These are phyloP conservation scores for Iris pallida DNA, from an alignment of 116 monocot species.

Conservation along the genomic window DNA sequence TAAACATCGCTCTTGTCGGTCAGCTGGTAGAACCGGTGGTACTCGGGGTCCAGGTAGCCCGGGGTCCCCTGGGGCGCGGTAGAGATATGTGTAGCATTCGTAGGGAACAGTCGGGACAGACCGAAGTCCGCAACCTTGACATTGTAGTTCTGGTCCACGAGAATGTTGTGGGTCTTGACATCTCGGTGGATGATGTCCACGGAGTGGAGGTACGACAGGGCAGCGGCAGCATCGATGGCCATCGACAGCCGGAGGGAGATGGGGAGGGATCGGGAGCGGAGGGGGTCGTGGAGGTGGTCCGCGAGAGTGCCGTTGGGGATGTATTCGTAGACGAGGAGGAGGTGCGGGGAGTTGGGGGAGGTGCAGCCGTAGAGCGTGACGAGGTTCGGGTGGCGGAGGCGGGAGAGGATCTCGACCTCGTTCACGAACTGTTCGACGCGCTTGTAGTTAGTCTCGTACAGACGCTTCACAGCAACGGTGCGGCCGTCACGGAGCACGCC, in stretches of 20 bases:
- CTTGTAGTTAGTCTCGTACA: constrained; percentile 60
- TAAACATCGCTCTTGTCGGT: constrained; percentile 21
- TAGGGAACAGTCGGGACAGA: constrained; percentile 1
- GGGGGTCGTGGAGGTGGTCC: constrained; percentile 54
- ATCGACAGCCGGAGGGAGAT: constrained; percentile 43
- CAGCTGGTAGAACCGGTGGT: constrained; percentile 17
- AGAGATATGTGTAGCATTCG: constrained; percentile 6
- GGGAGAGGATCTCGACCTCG: constrained; percentile 57
- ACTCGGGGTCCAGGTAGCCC: constrained; percentile 23
- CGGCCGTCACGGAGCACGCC: constrained; percentile 58
- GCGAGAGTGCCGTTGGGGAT: constrained; percentile 70
- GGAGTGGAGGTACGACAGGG: constrained; percentile 67
- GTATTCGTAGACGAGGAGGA: constrained; percentile 74
- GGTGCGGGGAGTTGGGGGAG: constrained; percentile 41
- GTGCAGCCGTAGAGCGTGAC: constrained; percentile 72
- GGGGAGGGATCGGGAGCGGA: constrained; percentile 15
- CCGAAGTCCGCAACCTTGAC: constrained; percentile 22
- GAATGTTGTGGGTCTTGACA: constrained; percentile 15
- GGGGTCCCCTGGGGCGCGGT: constrained; percentile 18
- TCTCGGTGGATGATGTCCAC: constrained; percentile 28
- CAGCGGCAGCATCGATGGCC: constrained; percentile 59
- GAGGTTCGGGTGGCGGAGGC: constrained; percentile 64
- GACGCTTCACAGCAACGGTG: constrained; percentile 62
- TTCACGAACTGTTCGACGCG: constrained; percentile 71
- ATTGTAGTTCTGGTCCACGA: background rate